Percentiles rank a stretch among this genome's conserved stretches.
Evolutionary conservation across 2,329 filamentous ascomycete genomes (phyloP).

Genomic region (Xylariaceae sp.): DNA sequence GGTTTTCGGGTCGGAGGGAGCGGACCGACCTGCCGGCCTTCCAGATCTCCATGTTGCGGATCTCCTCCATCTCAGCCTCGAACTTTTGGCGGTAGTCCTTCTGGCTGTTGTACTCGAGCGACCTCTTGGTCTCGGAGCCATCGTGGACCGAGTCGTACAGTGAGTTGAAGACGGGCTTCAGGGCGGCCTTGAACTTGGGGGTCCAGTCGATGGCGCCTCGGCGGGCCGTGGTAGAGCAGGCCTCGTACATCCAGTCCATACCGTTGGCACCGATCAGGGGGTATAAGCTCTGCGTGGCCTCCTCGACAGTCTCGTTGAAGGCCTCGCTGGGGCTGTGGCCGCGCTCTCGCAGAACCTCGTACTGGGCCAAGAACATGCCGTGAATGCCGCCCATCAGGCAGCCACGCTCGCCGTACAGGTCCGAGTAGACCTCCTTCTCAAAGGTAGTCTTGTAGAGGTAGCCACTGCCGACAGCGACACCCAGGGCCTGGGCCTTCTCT

Average conservation of each 20-base stretch:
- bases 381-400: constrained; percentile 99
- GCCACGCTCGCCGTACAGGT: constrained; percentile 98
- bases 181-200: constrained; percentile 90
- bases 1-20: constrained; percentile 78
- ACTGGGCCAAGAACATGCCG: constrained; percentile 99
- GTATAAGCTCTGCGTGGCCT: constrained; percentile 97
- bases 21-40: constrained; percentile 95
- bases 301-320: constrained; percentile 99
- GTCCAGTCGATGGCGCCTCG: constrained; percentile 99
- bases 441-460: constrained; percentile 99
- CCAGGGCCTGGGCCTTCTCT: constrained; percentile 94
- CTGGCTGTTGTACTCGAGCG: constrained; percentile 94
- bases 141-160: constrained; percentile 90
- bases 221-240: constrained; percentile 96
- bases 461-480: constrained; percentile 92
- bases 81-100: constrained; percentile 94
- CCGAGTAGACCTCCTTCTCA: constrained; percentile 99
- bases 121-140: constrained; percentile 91
- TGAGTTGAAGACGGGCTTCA: constrained; percentile 98
- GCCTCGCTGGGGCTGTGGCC: constrained; percentile 97
- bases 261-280: constrained; percentile 94
- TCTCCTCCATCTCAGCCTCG: constrained; percentile 98
- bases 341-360: constrained; percentile 98
- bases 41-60: constrained; percentile 98
- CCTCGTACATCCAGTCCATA: constrained; percentile 99